phyloP scores from a whole-genome alignment of 805 yeast species.

The Debaryomyces maramus region DNA sequence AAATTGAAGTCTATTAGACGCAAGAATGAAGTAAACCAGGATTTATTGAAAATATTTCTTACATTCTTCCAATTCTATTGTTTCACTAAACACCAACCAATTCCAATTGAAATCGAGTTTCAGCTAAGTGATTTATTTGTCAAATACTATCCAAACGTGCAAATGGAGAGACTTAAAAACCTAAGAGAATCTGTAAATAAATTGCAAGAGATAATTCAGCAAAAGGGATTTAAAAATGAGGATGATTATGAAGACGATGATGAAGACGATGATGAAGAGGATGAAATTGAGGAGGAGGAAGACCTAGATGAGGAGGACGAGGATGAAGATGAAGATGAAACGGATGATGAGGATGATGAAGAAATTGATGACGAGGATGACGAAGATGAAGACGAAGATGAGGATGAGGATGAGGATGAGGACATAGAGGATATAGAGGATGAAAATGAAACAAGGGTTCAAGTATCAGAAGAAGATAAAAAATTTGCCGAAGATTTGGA shows the following conservation, averaged over 20 bases:
- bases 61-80: slow-evolving; percentile 71
- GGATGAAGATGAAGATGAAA: slow-evolving; percentile 25
- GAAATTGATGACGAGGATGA: slow-evolving; percentile 10
- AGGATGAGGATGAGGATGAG: slow-evolving; percentile 17
- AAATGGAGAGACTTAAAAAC: slow-evolving; percentile 34
- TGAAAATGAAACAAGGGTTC: slow-evolving; percentile 12
- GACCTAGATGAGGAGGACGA: slow-evolving; percentile 30
- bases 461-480: slow-evolving; percentile 36
- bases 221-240: slow-evolving; percentile 5
- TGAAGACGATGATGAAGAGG: slow-evolving; percentile 19
- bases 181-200: slow-evolving; percentile 44
- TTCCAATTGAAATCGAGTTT: slow-evolving; percentile 64
- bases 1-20: slow-evolving; percentile 6
- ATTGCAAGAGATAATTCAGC: slow-evolving; percentile 32
- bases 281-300: slow-evolving; percentile 17
- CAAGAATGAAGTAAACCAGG: slow-evolving; percentile 11
- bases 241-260: slow-evolving; percentile 11
- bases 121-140: slow-evolving; percentile 47
- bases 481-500: slow-evolving; percentile 55
- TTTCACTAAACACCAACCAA: slow-evolving; percentile 57
- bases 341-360: slow-evolving; percentile 6
- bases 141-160: slow-evolving; percentile 23
- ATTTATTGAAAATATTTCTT: slow-evolving; percentile 35
- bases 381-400: slow-evolving; percentile 14
- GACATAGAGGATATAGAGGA: slow-evolving; percentile 15